A percentile compares a stretch with the other conserved stretches of the same genome.
Evolutionary conservation across 495 filamentous ascomycete genomes (phyloP).

Genomic region (Annulohypoxylon moriforme): DNA sequence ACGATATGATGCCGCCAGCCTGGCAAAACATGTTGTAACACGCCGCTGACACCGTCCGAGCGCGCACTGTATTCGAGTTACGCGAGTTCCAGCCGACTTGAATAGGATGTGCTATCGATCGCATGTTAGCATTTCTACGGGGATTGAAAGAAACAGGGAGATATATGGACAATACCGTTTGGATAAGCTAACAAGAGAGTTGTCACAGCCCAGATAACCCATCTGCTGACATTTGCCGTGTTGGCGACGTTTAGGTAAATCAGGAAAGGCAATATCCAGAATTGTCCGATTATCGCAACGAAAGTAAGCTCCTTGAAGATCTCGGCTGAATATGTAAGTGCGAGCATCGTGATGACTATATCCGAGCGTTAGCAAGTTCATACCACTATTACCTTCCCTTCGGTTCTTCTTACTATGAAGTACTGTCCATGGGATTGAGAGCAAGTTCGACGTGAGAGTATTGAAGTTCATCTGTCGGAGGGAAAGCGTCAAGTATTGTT

Average conservation of each 20-base stretch:
- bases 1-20: slow-evolving; percentile 67
- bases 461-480: slow-evolving; percentile 71
- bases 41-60: slow-evolving; percentile 67
- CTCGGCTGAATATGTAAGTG: slow-evolving; percentile 60
- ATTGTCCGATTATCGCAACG: slow-evolving; percentile 55
- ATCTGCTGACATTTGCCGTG: slow-evolving; percentile 56
- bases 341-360: slow-evolving; percentile 56
- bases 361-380: slow-evolving; percentile 15
- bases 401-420: slow-evolving; percentile 46
- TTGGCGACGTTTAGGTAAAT: slow-evolving; percentile 62
- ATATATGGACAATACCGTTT: slow-evolving; percentile 56
- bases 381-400: neutral
- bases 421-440: slow-evolving; percentile 51
- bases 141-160: neutral
- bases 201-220: slow-evolving; percentile 65
- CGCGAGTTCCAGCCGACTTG: slow-evolving; percentile 56
- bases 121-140: neutral
- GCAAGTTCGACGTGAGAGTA: slow-evolving; percentile 72
- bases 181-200: slow-evolving; percentile 69
- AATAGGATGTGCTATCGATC: slow-evolving; percentile 52
- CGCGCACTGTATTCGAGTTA: slow-evolving; percentile 67
- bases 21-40: slow-evolving; percentile 78
- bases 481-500: slow-evolving; percentile 72
- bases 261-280: slow-evolving; percentile 67
- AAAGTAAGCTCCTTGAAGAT: slow-evolving; percentile 59